Evolutionary conservation across 75 land plant species (phyloP), one percentile per base, ranked within the genome.

Genomic region (Larix kaempferi): DNA sequence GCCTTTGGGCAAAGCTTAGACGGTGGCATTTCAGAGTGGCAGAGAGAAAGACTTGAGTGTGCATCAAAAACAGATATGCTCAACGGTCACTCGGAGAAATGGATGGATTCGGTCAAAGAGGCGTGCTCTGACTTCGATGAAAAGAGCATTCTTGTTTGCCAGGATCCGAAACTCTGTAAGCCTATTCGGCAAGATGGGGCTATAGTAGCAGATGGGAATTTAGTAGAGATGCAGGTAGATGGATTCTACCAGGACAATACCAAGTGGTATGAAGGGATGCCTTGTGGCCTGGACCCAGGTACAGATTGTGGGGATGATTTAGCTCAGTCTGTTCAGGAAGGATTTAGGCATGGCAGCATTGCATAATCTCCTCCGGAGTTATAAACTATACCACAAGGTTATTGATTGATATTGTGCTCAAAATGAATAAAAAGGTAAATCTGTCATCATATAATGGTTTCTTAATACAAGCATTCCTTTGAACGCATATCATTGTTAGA

Each of bases 201-300:
- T 12, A 75, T 86, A 37, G 89, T 74, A 57, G 55, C 82, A 39
- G 91, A 90, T 80, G 78, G 82, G 26, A 80, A 84, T 72, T 85
- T 93, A 56, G 87, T 78, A 19, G 82, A 84, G 15, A 84, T 93
- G 84, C 93, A 85, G 37, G 93, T 91, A 55, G 96, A 93, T 69
- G 81, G 84, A 49, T 93, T 89, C 75, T 93, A 93, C 80, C 81
- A 81, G 21, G 94, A 93, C 7, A 81, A 76, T 74, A 76, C 89
- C 2, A 93, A 91, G 77, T 93, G 96, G 96, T 93, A 88, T 82
- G 96, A 91, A 58, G 82, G 80, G 35, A 84, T 91, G 73, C 90
- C 95, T 57, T 84, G 90, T 76, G 85, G 77, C 5, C 75, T 90
- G 80, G 95, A 91, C 65, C 41, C 90, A 12, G 56, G 84, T 81